These are phyloP conservation scores for Blastocystis sp. DNA, from an alignment of 352 stramenopile species.

Conservation along the genomic window DNA sequence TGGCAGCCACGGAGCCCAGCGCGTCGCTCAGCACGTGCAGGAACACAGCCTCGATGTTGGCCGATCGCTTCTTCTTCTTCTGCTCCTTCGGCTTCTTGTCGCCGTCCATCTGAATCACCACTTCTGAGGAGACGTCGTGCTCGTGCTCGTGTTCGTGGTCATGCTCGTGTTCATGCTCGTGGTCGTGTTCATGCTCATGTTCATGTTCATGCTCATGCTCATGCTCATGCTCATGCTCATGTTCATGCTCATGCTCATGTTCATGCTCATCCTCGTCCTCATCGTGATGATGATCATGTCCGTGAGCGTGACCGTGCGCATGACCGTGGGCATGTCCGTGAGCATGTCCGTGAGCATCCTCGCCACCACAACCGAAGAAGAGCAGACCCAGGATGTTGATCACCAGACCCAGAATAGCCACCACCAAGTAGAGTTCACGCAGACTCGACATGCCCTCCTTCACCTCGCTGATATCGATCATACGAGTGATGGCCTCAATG, in stretches of 20 bases:
- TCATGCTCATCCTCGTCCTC: conserved; percentile 62
- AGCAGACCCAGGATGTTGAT: conserved; percentile 87
- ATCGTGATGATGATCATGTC: background rate
- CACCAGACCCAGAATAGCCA: conserved; percentile 78
- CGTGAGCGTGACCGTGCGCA: conserved; percentile 76
- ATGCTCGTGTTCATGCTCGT: conserved; percentile 77
- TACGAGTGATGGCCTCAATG: conserved; percentile 59
- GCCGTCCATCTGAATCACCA: background rate
- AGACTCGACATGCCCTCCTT: conserved; percentile 43
- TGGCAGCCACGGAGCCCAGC: conserved; percentile 85
- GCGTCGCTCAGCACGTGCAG: conserved; percentile 87
- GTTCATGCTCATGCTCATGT: conserved; percentile 41
- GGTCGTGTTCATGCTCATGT: conserved; percentile 76
- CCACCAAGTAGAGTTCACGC: background rate
- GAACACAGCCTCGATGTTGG: conserved; percentile 88
- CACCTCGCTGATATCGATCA: conserved; percentile 68
- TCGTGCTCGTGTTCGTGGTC: conserved; percentile 71
- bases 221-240: conserved; percentile 54
- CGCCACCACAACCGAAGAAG: conserved; percentile 79
- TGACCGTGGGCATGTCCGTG: conserved; percentile 81
- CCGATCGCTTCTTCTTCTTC: conserved; percentile 78
- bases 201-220: conserved; percentile 78
- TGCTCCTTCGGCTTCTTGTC: conserved; percentile 1
- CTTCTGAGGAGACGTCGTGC: background rate
- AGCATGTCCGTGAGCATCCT: conserved; percentile 81